Conservation (phyloP, 2,329 filamentous ascomycete genomes). For the Neofusicoccum ribis region DNA sequence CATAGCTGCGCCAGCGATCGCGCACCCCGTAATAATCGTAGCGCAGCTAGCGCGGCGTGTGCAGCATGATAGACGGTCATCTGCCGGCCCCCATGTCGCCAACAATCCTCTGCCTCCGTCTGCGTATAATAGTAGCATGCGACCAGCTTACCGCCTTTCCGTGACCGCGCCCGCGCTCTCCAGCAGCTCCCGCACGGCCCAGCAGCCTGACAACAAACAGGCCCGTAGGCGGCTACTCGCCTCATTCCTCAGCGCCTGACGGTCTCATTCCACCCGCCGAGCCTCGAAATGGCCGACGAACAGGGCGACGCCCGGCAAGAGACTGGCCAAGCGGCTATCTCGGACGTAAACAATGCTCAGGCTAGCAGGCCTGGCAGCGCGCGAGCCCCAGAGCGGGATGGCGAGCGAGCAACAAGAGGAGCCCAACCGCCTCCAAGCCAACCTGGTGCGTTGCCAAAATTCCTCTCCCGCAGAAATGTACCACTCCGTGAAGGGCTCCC, state of each 20-base stretch:
- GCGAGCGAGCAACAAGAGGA: not conserved
- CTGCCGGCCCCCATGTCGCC: slow-evolving; percentile 17
- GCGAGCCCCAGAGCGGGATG: slow-evolving; percentile 10
- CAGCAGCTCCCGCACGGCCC: slow-evolving; percentile 16
- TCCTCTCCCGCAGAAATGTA: slow-evolving; percentile 5
- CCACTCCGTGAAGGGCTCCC: not conserved
- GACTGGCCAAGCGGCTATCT: not conserved
- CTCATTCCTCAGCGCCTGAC: slow-evolving; percentile 13
- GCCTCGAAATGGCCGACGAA: slow-evolving; percentile 10
- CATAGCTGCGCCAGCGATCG: slow-evolving; percentile 5
- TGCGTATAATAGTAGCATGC: slow-evolving; percentile 6
- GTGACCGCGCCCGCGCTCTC: slow-evolving; percentile 7
- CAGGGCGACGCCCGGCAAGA: not conserved
- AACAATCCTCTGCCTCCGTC: not conserved
- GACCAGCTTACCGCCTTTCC: slow-evolving; percentile 15
- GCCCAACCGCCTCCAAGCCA: slow-evolving; percentile 6
- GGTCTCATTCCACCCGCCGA: slow-evolving; percentile 5
- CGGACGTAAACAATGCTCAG: not conserved
- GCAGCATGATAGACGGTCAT: slow-evolving; percentile 17
- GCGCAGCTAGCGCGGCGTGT: slow-evolving; percentile 14
- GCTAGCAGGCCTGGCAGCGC: slow-evolving; percentile 5
- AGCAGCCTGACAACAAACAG: slow-evolving; percentile 9
- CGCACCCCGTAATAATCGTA: slow-evolving; percentile 9
- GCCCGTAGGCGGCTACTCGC: slow-evolving; percentile 1
- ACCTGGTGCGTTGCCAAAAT: slow-evolving; percentile 4